These are phyloP conservation scores for Penicillium nordicum DNA, from an alignment of 2,329 filamentous ascomycete species.

Conservation along the genomic window DNA sequence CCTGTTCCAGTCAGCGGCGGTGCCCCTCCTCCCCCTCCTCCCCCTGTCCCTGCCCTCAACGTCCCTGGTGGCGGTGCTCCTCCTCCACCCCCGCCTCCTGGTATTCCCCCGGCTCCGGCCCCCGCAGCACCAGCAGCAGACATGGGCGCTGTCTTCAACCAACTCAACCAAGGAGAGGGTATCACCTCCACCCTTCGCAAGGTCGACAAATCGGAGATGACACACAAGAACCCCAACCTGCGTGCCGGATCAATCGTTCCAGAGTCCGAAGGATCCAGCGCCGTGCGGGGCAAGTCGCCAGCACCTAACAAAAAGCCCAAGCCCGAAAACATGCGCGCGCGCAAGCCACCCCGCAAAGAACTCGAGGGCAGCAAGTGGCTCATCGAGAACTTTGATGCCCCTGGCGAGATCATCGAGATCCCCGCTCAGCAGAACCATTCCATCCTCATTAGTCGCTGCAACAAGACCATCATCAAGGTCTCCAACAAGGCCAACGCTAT, in stretches of 20 bases:
- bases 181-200: constrained; percentile 88
- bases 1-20: constrained; percentile 36
- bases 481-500: constrained; percentile 96
- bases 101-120: constrained; percentile 54
- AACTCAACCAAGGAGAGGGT: constrained; percentile 83
- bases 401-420: constrained; percentile 71
- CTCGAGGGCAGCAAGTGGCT: constrained; percentile 91
- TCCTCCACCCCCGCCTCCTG: constrained; percentile 66
- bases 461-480: constrained; percentile 83
- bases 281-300: constrained; percentile 66
- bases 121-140: constrained; percentile 54
- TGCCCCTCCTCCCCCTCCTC: constrained; percentile 47
- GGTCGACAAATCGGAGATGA: constrained; percentile 95
- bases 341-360: constrained; percentile 75
- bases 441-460: constrained; percentile 87
- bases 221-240: constrained; percentile 92
- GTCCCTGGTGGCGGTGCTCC: constrained; percentile 57
- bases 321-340: constrained; percentile 77
- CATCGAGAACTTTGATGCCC: constrained; percentile 88
- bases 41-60: constrained; percentile 45
- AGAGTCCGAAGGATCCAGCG: constrained; percentile 52
- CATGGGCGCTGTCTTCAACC: constrained; percentile 83
- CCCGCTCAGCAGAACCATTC: constrained; percentile 80
- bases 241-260: constrained; percentile 66
- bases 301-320: constrained; percentile 85